These are phyloP conservation scores for Nitzschia sp. DNA, from an alignment of 108 stramenopile genomes.

Conservation along the genomic window DNA sequence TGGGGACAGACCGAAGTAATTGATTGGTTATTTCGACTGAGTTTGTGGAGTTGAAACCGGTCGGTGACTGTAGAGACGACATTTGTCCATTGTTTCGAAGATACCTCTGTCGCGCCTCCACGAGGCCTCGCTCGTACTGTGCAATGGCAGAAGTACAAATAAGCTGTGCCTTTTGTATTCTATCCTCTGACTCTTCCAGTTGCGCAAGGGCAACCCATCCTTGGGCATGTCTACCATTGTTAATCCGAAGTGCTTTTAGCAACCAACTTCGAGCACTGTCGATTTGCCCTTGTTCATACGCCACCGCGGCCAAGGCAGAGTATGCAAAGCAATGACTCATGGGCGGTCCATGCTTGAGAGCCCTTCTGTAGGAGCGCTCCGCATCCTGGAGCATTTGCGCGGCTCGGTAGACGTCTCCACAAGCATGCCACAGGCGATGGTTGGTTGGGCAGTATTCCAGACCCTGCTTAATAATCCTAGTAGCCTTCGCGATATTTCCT, in stretches of 20 bases:
- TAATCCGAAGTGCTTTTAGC: conserved; percentile 37
- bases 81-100: background rate
- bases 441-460: conserved; percentile 62
- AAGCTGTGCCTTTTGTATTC: conserved; percentile 56
- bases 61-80: background rate
- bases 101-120: conserved; percentile 21
- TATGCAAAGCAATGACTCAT: conserved; percentile 67
- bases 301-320: conserved; percentile 62
- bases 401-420: conserved; percentile 77
- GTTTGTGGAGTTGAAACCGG: conserved; percentile 2
- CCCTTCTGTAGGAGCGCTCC: conserved; percentile 54
- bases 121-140: conserved; percentile 37
- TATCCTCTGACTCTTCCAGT: conserved; percentile 72
- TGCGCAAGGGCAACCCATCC: conserved; percentile 75
- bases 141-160: conserved; percentile 50
- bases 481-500: conserved; percentile 68
- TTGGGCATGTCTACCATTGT: conserved; percentile 67
- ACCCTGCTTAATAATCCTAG: conserved; percentile 62
- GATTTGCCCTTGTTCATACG: conserved; percentile 61
- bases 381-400: conserved; percentile 73
- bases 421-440: conserved; percentile 81
- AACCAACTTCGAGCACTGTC: conserved; percentile 52
- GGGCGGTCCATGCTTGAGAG: conserved; percentile 47
- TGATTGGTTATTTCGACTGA: conserved; percentile 1
- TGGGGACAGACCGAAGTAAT: conserved; percentile 26